Evolutionary conservation across 257 asterid species (phyloP), one percentile per base, ranked within the genome.

Genomic region (Solanum chiquidenum): DNA sequence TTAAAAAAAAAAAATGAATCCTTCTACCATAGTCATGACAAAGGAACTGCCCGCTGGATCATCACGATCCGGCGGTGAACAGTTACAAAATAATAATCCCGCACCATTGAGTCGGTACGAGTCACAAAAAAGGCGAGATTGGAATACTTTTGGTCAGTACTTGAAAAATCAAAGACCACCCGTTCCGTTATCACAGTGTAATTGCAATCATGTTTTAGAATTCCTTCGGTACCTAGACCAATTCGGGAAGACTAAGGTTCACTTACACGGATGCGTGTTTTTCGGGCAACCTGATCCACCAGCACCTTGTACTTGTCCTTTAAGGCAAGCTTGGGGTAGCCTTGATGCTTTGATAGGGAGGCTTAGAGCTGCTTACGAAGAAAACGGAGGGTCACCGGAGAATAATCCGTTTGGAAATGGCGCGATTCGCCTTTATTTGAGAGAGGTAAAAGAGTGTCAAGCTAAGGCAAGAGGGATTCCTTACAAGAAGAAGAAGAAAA

Each of bases 281-380:
- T 96, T 93, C 90, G 99, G 99, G 72, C 98, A 95, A 86, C 99
- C 99, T 11, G 98, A 95, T 29, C 99, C 99, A 5, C 99, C 98
- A 0, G 98, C 94, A 1, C 98, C 98, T 1, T 96, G 99, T 91
- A 94, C 95, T 86, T 95, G 99, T 83, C 99, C 99, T 8, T 88
- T 96, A 35, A 87, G 98, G 89, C 99, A 96, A 92, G 99, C 99
- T 5, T 96, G 99, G 99, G 99, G 99, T 69, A 95, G 99, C 93
- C 94, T 96, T 44, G 99, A 96, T 88, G 99, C 99, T 10, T 76
- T 96, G 10, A 95, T 96, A 46, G 99, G 99, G 1, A 90, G 99
- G 83, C 96, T 96, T 21, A 86, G 99, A 40, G 99, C 99, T 8
- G 99, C 99, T 4, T 96, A 93, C 83, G 99, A 96, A 75, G 99